Conservation (phyloP, 768 basidiomycete genomes). For the Calocybe indica region DNA sequence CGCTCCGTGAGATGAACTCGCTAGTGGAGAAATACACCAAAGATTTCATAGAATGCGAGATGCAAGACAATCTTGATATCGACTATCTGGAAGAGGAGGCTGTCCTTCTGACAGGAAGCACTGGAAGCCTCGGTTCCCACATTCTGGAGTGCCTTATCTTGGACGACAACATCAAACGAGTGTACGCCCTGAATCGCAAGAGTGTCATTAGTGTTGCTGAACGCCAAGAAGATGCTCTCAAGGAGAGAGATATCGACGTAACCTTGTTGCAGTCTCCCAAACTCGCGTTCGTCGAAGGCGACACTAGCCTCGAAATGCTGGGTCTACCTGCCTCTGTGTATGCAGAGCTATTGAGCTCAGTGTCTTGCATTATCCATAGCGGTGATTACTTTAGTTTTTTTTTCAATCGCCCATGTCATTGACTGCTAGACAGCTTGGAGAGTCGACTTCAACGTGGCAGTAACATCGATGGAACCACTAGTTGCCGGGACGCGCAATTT, state of each 20-base stretch:
- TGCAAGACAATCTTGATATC: slow-evolving; percentile 20
- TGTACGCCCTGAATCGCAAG: slow-evolving; percentile 31
- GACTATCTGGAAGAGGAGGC: slow-evolving; percentile 24
- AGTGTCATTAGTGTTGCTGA: slow-evolving; percentile 1
- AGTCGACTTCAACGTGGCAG: slow-evolving; percentile 26
- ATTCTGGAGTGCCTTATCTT: slow-evolving; percentile 18
- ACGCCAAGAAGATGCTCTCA: slow-evolving; percentile 17
- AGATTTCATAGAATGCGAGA: slow-evolving; percentile 6
- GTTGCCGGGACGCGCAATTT: slow-evolving; percentile 21
- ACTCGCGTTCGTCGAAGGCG: slow-evolving; percentile 16
- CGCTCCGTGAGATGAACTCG: slow-evolving; percentile 11
- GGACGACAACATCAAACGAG: slow-evolving; percentile 15
- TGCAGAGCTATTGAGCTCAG: slow-evolving; percentile 7
- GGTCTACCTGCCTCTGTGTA: slow-evolving; percentile 3
- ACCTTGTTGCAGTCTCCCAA: slow-evolving; percentile 15
- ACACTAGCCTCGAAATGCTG: slow-evolving; percentile 6
- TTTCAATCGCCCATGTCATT: neutral
- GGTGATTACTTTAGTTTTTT: slow-evolving; percentile 11
- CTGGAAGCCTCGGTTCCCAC: slow-evolving; percentile 29
- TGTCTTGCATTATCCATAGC: slow-evolving; percentile 26
- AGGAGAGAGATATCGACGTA: slow-evolving; percentile 16
- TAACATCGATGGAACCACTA: slow-evolving; percentile 24
- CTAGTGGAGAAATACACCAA: slow-evolving; percentile 19
- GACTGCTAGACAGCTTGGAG: slow-evolving; percentile 21
- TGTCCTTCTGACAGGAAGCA: slow-evolving; percentile 31